Base-by-base conservation (phyloP, 345 rosid genomes). In the Bruguiera sexangula region DNA sequence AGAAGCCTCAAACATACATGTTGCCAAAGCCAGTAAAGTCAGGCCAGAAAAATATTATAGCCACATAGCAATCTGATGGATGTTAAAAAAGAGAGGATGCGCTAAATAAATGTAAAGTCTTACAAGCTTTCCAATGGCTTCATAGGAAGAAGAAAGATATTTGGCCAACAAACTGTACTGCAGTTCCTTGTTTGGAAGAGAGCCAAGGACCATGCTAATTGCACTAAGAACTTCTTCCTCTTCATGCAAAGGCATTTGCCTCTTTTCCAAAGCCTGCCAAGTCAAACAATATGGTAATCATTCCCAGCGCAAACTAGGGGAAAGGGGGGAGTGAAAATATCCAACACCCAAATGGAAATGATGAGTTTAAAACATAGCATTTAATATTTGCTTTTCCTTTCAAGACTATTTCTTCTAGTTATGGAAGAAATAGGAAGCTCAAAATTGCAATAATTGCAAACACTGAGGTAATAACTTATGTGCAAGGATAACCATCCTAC, bases 211-310 rank as follows among this genome's bases (percentile, higher is more conserved):
- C 73, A 81, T 74, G 78, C 84, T 89, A 70, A 91, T 85, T 21
- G 97, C 97, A 60, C 84, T 81, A 63, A 87, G 84, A 71, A 91
- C 88, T 85, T 91, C 98, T 79, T 87, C 97, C 81, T 91, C 98
- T 70, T 87, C 97, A 82, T 91, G 95, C 79, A 88, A 80, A 72
- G 96, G 85, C 81, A 91, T 78, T 74, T 79, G 82, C 70, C 81
- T 83, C 81, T 86, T 88, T 75, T 88, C 96, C 84, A 94, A 79
- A 65, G 87, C 84, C 91, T 89, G 83, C 21, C 58, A 67, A 68
- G 64, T 60, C 7, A 54, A 37, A 63, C 11, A 20, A 53, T 58
- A 30, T 27, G 24, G 34, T 51, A 34, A 46, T 26, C 19, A 18
- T 43, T 43, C 50, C 50, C 50, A 43, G 18, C 1, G 39, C 22